Conservation (phyloP, 2,329 filamentous ascomycete species). For the Sporothrix brunneoviolacea region DNA sequence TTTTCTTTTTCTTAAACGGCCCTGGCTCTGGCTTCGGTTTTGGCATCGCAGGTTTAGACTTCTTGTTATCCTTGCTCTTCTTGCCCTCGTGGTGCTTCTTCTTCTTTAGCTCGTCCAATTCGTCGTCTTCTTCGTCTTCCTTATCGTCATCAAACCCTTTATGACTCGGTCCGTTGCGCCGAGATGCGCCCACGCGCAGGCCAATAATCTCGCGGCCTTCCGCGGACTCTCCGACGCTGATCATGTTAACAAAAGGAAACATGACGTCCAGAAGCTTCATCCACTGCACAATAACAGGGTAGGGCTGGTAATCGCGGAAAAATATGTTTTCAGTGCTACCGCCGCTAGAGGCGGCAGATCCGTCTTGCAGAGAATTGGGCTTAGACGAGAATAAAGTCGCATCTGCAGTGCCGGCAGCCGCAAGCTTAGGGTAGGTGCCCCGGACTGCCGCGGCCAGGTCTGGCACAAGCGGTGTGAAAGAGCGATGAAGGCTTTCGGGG, state of each 20-base stretch:
- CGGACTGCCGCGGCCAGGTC: constrained; percentile 73
- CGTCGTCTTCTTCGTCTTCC: neutral
- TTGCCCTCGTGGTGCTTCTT: constrained; percentile 1
- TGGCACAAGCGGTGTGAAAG: constrained; percentile 70
- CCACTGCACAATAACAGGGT: constrained; percentile 64
- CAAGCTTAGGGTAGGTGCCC: constrained; percentile 58
- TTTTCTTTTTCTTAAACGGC: constrained; percentile 20
- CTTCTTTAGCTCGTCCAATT: neutral
- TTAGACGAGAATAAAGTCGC: constrained; percentile 17
- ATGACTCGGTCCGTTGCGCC: constrained; percentile 19
- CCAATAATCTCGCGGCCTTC: constrained; percentile 83
- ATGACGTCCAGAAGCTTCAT: constrained; percentile 84
- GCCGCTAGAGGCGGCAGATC: neutral
- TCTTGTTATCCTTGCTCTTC: neutral
- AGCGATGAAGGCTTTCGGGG: constrained; percentile 62
- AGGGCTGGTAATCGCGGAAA: constrained; percentile 86
- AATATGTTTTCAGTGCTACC: constrained; percentile 65
- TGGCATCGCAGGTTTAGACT: neutral
- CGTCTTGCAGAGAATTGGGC: neutral
- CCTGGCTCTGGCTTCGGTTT: neutral
- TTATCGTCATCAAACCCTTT: constrained; percentile 23
- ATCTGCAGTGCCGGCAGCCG: neutral
- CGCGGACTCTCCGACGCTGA: constrained; percentile 77
- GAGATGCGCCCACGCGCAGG: constrained; percentile 58
- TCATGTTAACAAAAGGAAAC: constrained; percentile 66